Evolutionary conservation across 129 eudicot species (phyloP).

Genomic region (Flaveria bidentis): DNA sequence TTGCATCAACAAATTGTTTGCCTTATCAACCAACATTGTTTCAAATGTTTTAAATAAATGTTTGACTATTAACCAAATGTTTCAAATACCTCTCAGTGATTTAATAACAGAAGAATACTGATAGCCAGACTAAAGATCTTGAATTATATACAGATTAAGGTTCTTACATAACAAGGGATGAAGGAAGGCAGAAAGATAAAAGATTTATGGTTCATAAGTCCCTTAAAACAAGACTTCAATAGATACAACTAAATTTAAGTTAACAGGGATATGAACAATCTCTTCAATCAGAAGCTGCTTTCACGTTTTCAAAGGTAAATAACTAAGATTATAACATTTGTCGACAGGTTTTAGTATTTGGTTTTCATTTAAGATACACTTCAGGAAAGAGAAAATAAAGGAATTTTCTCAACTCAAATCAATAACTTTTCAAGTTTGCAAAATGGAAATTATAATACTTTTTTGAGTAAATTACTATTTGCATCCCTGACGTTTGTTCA

Average conservation of each 20-base stretch:
- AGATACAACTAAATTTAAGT: not conserved
- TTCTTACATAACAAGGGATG: not conserved
- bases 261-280: not conserved
- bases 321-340: not conserved
- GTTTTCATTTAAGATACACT: not conserved
- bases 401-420: not conserved
- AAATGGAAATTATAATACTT: not conserved
- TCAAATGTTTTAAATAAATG: not conserved
- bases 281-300: not conserved
- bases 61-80: not conserved
- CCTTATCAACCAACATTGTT: not conserved
- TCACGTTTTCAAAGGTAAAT: not conserved
- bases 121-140: not conserved
- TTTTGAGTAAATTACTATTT: too few relatives aligned
- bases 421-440: not conserved
- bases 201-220: not conserved
- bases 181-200: too few relatives aligned
- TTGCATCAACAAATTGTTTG: not conserved
- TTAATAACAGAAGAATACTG: not conserved
- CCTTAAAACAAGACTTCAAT: not conserved
- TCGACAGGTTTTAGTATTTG: not conserved
- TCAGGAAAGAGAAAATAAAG: not conserved
- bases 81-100: not conserved
- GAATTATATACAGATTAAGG: not conserved
- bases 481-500: too few relatives aligned